Evolutionary conservation across 2,329 filamentous ascomycete genomes (phyloP).

Genomic region (Aspergillus neoniger): DNA sequence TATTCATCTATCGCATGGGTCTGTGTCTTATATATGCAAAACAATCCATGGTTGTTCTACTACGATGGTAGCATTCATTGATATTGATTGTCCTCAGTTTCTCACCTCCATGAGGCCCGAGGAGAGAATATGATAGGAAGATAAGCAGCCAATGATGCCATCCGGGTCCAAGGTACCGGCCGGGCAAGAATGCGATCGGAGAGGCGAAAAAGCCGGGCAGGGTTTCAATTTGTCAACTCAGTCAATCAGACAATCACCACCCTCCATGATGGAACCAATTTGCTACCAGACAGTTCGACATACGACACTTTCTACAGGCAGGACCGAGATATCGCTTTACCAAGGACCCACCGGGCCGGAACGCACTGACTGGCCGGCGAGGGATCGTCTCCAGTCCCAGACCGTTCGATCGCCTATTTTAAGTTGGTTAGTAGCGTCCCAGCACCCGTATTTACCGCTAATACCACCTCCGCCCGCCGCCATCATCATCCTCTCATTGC

Average conservation of each 20-base stretch:
- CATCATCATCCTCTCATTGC: slow-evolving; percentile 14
- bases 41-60: too few species aligned
- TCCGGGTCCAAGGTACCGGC: slow-evolving; percentile 6
- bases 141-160: slow-evolving; percentile 10
- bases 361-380: slow-evolving; percentile 21
- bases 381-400: slow-evolving; percentile 28
- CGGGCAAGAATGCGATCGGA: slow-evolving; percentile 18
- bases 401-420: slow-evolving; percentile 31
- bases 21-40: too few species aligned
- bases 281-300: background rate
- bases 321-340: slow-evolving; percentile 1
- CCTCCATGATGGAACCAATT: slow-evolving; percentile 6
- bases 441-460: slow-evolving; percentile 21
- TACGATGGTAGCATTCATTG: too few species aligned
- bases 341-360: slow-evolving; percentile 15
- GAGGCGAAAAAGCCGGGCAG: slow-evolving; percentile 18
- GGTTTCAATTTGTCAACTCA: slow-evolving; percentile 2
- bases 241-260: slow-evolving; percentile 3
- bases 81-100: too few species aligned
- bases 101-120: background rate
- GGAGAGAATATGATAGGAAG: background rate
- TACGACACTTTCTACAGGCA: background rate
- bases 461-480: slow-evolving; percentile 12
- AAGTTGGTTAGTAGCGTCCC: slow-evolving; percentile 20
- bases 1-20: too few species aligned